Evolutionary conservation across 345 rosid species (phyloP).

Genomic region (Pistacia integerrima): DNA sequence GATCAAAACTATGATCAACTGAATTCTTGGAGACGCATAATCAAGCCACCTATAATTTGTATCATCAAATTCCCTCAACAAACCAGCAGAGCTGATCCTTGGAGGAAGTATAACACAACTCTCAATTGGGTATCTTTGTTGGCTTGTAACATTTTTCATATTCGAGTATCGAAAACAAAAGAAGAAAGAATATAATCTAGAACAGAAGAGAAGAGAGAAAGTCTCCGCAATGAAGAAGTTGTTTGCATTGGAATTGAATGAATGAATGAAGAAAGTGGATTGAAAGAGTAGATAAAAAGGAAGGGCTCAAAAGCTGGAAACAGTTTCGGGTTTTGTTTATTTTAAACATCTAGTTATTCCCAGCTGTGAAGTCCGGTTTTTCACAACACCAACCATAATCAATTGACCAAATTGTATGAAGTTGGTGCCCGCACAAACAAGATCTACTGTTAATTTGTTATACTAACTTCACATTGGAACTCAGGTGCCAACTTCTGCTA

Average conservation of each 20-base stretch:
- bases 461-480: not conserved
- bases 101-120: not conserved
- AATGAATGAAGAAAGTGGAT: too few species aligned
- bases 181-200: not conserved
- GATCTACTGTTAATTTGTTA: not conserved
- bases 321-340: not conserved
- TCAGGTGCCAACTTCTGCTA: too few species aligned
- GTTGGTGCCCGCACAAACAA: not conserved
- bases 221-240: too few species aligned
- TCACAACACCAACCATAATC: not conserved
- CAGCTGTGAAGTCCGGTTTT: too few species aligned
- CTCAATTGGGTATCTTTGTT: not conserved
- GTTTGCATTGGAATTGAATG: too few species aligned
- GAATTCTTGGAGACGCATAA: conserved; percentile 15
- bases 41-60: not conserved
- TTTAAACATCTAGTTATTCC: too few species aligned
- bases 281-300: not conserved
- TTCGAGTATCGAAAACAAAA: not conserved
- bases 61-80: not conserved
- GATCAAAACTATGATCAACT: conserved; percentile 16
- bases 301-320: not conserved
- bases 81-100: not conserved
- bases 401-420: not conserved
- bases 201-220: not conserved
- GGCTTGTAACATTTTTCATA: not conserved